Percentiles rank a stretch among this genome's conserved stretches.
Evolutionary conservation across 2,329 filamentous ascomycete genomes (phyloP).

Genomic region (Ascochyta clinopodiicola): DNA sequence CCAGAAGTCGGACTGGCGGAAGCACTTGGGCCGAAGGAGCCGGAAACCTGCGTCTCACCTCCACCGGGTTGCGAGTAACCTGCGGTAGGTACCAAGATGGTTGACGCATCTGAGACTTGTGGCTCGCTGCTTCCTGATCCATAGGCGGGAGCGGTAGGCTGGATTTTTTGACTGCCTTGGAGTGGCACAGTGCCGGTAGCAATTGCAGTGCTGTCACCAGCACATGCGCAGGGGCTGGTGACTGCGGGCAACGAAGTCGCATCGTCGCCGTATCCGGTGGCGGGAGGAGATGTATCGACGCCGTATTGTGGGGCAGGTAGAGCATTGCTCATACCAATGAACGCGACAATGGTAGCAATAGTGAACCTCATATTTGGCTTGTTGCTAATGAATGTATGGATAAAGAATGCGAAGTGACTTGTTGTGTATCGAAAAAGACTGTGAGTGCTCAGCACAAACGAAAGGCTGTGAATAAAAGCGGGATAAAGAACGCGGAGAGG

Average conservation of each 20-base stretch:
- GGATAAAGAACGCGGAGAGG: background rate
- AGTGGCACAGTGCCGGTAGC: background rate
- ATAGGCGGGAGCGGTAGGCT: background rate
- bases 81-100: background rate
- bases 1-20: background rate
- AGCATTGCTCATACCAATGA: conserved; percentile 10
- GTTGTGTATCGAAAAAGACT: conserved; percentile 4
- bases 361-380: conserved; percentile 10
- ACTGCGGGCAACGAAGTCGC: conserved; percentile 10
- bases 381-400: background rate
- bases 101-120: background rate
- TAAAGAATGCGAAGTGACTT: background rate
- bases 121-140: background rate
- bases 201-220: background rate
- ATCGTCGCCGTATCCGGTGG: too few species aligned
- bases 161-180: background rate
- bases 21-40: background rate
- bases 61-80: background rate
- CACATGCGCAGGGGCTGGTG: background rate
- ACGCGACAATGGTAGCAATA: conserved; percentile 10
- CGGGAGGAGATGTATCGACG: background rate
- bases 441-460: conserved; percentile 18
- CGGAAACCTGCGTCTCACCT: background rate
- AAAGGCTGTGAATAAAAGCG: conserved; percentile 1
- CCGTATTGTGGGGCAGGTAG: conserved; percentile 11